Conservation (phyloP, 768 basidiomycete species). For the Chalciporus pseudorubinellus region DNA sequence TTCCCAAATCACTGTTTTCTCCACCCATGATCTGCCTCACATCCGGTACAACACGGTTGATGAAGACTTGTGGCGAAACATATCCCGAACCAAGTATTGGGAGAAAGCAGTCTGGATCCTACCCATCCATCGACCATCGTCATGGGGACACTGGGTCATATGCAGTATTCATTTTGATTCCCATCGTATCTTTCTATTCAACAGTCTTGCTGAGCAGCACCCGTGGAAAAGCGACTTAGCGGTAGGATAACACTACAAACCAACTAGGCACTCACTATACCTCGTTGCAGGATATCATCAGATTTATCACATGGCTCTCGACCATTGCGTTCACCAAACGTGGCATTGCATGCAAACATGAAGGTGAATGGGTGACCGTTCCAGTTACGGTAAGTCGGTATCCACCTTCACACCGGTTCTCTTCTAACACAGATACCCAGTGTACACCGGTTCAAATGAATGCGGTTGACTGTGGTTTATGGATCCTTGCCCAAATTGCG, state of each 20-base stretch:
- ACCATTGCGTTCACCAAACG: background rate
- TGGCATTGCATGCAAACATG: background rate
- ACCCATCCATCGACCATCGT: background rate
- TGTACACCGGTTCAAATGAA: background rate
- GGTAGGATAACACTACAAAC: background rate
- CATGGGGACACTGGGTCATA: conserved; percentile 2
- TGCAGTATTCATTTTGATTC: background rate
- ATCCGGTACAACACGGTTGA: background rate
- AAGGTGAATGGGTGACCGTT: background rate
- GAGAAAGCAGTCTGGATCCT: conserved; percentile 28
- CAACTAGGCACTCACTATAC: too few species aligned
- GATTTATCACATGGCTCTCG: background rate
- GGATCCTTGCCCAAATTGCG: background rate
- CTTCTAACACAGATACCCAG: background rate
- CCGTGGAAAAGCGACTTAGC: background rate
- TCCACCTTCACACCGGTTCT: too few species aligned
- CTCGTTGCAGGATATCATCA: background rate
- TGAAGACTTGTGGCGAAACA: conserved; percentile 23
- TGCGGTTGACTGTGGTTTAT: background rate
- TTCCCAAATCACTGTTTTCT: conserved; percentile 5
- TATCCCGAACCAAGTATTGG: conserved; percentile 26
- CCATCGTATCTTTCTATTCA: background rate
- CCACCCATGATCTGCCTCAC: conserved; percentile 6
- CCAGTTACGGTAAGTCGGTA: background rate
- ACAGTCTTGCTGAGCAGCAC: background rate